Evolutionary conservation across 2,329 filamentous ascomycete genomes (phyloP).

Genomic region (Cladosporium velox): DNA sequence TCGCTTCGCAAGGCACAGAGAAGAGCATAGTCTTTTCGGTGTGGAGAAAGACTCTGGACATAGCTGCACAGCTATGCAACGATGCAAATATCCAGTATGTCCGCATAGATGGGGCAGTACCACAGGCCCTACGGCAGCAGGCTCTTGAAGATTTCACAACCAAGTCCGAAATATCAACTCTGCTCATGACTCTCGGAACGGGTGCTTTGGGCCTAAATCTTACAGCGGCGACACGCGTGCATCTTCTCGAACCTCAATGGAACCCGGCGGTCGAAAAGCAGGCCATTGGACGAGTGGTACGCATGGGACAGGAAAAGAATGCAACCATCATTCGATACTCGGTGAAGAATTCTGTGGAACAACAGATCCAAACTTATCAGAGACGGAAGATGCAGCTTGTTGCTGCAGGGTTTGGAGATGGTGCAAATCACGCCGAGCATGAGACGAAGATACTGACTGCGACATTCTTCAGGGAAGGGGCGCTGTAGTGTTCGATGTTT

Average conservation of each 20-base stretch:
- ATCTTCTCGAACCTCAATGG: constrained; percentile 27
- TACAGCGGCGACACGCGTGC: constrained; percentile 21
- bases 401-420: constrained; percentile 3
- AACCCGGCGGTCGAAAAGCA: constrained; percentile 26
- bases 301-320: constrained; percentile 22
- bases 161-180: constrained; percentile 7
- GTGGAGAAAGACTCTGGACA: constrained; percentile 20
- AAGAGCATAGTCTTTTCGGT: constrained; percentile 22
- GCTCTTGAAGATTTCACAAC: constrained; percentile 19
- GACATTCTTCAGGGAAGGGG: neutral
- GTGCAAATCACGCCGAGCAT: constrained; percentile 2
- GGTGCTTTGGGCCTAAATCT: constrained; percentile 23
- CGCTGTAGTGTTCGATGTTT: neutral
- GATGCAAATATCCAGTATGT: constrained; percentile 14
- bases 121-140: constrained; percentile 7
- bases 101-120: constrained; percentile 20
- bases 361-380: constrained; percentile 19
- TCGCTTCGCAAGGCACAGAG: neutral
- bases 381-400: constrained; percentile 20
- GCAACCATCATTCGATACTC: constrained; percentile 25
- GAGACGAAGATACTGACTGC: constrained; percentile 19
- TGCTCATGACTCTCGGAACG: constrained; percentile 24
- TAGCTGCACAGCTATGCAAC: constrained; percentile 3
- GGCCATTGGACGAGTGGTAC: constrained; percentile 24
- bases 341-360: constrained; percentile 24